A percentile compares a stretch with the other conserved stretches of the same genome.
Conservation (phyloP, 768 basidiomycete species). For the Tephrocybe rancida region DNA sequence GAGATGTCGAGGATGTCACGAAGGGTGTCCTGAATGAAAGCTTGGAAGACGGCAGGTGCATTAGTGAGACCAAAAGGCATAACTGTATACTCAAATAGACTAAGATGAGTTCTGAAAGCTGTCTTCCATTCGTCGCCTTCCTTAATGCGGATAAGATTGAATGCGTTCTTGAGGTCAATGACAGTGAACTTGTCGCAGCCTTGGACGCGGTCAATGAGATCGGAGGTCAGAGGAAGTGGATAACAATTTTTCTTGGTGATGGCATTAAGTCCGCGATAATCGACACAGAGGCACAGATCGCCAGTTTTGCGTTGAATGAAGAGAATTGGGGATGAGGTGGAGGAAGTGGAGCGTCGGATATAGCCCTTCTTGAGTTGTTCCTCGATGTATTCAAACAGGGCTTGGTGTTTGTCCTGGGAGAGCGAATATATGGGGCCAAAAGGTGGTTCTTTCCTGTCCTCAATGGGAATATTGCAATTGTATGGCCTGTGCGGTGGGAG, state of each 20-base stretch:
- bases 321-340: constrained; percentile 30
- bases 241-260: constrained; percentile 25
- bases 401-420: constrained; percentile 27
- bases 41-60: constrained; percentile 43
- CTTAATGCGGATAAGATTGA: constrained; percentile 35
- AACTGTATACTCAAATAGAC: constrained; percentile 38
- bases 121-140: constrained; percentile 47
- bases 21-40: constrained; percentile 41
- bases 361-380: constrained; percentile 36
- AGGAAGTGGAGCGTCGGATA: constrained; percentile 32
- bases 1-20: constrained; percentile 34
- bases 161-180: constrained; percentile 40
- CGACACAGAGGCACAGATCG: constrained; percentile 29
- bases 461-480: constrained; percentile 33
- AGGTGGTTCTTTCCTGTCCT: constrained; percentile 31
- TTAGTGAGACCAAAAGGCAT: constrained; percentile 40
- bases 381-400: constrained; percentile 35
- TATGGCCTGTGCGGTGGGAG: constrained; percentile 34
- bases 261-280: constrained; percentile 35
- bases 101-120: constrained; percentile 37
- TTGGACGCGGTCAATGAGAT: constrained; percentile 29
- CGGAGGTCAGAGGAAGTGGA: constrained; percentile 29
- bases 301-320: constrained; percentile 37
- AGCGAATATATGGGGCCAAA: constrained; percentile 37
- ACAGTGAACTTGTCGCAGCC: constrained; percentile 27